Base-by-base conservation (phyloP, 2,329 filamentous ascomycete genomes). In the Beauveria pseudobassiana region DNA sequence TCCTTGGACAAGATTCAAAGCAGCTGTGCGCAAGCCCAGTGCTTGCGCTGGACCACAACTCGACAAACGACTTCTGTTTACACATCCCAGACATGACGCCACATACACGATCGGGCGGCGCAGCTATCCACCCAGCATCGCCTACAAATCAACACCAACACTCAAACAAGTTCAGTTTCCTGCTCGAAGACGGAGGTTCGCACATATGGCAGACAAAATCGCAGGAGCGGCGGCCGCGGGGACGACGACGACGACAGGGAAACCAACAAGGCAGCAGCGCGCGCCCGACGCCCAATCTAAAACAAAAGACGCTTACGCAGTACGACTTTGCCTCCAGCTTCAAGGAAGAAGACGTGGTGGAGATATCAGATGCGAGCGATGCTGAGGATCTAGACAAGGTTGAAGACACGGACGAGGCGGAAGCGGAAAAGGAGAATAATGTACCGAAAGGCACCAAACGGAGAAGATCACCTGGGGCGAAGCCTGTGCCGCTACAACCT, bases 271-370 rank as follows among this genome's bases (percentile, higher is more conserved):
- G 48, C 46, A 50, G 34, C 34, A 56, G 42, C 54, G n/a, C 42
- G 18, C 30, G 16, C 24, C n/a, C 54, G 16, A 46, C 50, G n/a
- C 42, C 61, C 3, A 54, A 26, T 14, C 56, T 76, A 50, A 71
- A 70, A 62, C 77, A 79, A 67, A 74, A 76, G 67, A 79, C 76
- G 1, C 65, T 79, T 24, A 79, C 76, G 5, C 77, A 79, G 65
- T 73, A 77, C 49, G 73, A 74, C 52, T 76, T 73, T 67, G 72
- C 74, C 20, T 74, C 69, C 43, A 73, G 70, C 64, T 70, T 71
- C n/a, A 69, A 71, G 18, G 73, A 69, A 20, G 70, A 72, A 46
- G 72, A 68, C 59, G 70, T 73, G 43, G 63, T 63, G 45, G 61
- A 65, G 16, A 14, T 59, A 7, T 56, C 59, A 5, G 62, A 63